Base-by-base conservation (phyloP, 2,329 filamentous ascomycete genomes). In the Talaromyces albobiverticillius region DNA sequence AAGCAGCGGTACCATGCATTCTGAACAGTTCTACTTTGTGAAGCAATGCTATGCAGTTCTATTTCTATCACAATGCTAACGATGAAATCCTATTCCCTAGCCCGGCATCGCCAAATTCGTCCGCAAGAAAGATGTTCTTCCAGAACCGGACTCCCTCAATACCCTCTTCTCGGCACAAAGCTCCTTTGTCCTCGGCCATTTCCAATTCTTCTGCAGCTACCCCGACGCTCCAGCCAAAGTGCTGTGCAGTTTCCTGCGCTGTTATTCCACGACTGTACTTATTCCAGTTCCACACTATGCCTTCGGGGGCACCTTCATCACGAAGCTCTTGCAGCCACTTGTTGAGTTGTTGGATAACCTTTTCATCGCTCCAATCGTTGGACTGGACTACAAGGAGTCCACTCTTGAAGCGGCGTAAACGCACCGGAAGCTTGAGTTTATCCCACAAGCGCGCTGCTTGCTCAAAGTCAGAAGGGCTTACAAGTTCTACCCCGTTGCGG, bases 201-300 rank as follows among this genome's bases (percentile, higher is more conserved):
- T 96, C 89, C 11, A 99, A 79, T 73, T 99, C 94, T 69, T 97
- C 94, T 56, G 88, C 89, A 1, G 94, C 94, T 20, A 99, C 93
- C 8, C 94, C 94, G 7, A 99, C 87, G 68, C 94, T 97, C 94
- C 94, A 99, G 5, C 92, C 90, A 71, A 99, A 99, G 47, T 84
- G 80, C 70, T 95, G 89, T 0, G 94, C 94, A 0, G 85, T 84
- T 66, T 97, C 92, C 66, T 94, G 89, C 1, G 91, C 90, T 13
- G 91, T 96, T 25, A 97, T 86, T 9, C 94, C 91, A 53, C 86
- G 82, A 0, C 94, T 92, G 69, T 90, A 96, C 38, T 77, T 64
- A 45, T 78, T 79, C 87, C 87, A 90, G 63, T 95, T 86, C 89
- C 89, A 94, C 0, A 79, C 62, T 31, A 86, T 79, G 3, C 87